Conservation (phyloP, 352 stramenopile species). For the Blastocystis sp. region DNA sequence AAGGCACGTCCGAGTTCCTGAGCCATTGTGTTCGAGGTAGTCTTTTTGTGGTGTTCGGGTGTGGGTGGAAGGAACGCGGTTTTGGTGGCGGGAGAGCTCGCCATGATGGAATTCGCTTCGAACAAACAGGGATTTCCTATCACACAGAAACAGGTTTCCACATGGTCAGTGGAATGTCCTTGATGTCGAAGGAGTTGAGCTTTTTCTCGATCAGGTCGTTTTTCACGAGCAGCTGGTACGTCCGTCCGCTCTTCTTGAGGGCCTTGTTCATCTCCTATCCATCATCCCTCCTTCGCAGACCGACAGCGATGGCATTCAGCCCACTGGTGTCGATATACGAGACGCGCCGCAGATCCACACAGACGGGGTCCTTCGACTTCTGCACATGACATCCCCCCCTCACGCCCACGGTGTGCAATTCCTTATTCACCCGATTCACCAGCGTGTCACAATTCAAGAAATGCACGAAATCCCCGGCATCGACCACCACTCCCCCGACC, state of each 20-base stretch:
- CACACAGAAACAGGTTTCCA: not conserved
- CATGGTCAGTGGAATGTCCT: not conserved
- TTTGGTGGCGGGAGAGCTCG: not conserved
- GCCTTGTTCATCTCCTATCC: not conserved
- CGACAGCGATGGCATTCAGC: not conserved
- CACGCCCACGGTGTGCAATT: not conserved
- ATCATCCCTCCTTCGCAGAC: not conserved
- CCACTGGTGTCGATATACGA: not conserved
- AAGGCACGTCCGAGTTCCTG: conserved; percentile 44
- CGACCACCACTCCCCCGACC: not conserved
- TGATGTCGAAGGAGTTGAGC: not conserved
- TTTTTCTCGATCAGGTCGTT: not conserved
- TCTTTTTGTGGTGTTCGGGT: not conserved
- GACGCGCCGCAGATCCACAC: not conserved
- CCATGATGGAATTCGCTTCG: not conserved
- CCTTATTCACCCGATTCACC: not conserved
- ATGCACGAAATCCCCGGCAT: not conserved
- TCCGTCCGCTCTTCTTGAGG: not conserved
- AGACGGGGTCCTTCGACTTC: not conserved
- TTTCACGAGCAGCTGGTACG: not conserved
- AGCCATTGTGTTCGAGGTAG: not conserved
- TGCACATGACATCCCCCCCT: no score
- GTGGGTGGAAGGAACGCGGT: not conserved
- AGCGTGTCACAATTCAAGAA: not conserved
- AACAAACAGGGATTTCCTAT: not conserved